phyloP scores from a whole-genome alignment of 495 filamentous ascomycete species.

The Haplographium delicatum region DNA sequence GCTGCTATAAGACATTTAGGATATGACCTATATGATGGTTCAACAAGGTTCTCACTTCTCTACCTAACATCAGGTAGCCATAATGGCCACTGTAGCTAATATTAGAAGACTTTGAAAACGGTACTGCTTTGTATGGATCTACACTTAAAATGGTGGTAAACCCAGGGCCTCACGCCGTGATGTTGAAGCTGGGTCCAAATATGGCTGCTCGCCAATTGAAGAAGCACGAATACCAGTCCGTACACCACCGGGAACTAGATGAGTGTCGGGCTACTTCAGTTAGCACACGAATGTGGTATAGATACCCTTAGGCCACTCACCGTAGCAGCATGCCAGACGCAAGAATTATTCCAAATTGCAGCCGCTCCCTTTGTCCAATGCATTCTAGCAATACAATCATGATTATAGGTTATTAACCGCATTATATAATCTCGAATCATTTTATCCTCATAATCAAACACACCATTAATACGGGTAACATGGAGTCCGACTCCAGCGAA shows the following conservation, averaged over 20 bases:
- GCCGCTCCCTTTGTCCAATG: constrained; percentile 39
- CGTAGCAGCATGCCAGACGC: constrained; percentile 38
- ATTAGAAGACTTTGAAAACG: too few species aligned
- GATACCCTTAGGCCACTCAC: constrained; percentile 16
- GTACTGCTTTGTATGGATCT: too few species aligned
- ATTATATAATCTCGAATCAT: constrained; percentile 37
- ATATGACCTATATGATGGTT: too few species aligned
- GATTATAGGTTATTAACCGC: constrained; percentile 37
- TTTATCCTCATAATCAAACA: constrained; percentile 33
- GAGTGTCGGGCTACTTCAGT: constrained; percentile 33
- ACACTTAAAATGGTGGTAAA: too few species aligned
- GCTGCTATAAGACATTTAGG: too few species aligned
- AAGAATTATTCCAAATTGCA: constrained; percentile 35
- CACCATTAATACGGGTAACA: constrained; percentile 34
- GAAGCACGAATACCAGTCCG: constrained; percentile 37
- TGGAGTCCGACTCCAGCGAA: constrained; percentile 40
- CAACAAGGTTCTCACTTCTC: too few species aligned
- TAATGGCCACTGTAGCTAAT: too few species aligned
- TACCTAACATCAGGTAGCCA: too few species aligned
- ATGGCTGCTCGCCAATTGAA: constrained; percentile 41
- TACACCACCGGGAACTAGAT: constrained; percentile 32
- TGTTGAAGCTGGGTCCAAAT: constrained; percentile 40
- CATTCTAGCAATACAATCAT: constrained; percentile 38
- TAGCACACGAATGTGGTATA: neutral
- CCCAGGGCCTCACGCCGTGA: constrained; percentile 42